Conservation (phyloP, 441 rosid genomes). For the Capsella rubella region DNA sequence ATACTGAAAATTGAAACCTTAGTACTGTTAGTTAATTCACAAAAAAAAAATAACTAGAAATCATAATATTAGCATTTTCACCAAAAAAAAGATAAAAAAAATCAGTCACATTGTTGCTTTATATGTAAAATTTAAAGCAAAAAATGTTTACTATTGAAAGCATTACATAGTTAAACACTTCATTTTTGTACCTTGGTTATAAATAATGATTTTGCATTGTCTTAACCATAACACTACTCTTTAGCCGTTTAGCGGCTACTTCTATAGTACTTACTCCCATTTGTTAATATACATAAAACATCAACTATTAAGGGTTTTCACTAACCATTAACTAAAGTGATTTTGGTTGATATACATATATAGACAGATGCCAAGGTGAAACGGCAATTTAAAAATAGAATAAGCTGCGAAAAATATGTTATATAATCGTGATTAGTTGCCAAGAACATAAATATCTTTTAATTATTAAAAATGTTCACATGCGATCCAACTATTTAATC, state of each 20-base stretch:
- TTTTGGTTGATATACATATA: background rate
- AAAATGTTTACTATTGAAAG: too few relatives aligned
- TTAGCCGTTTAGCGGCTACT: too few relatives aligned
- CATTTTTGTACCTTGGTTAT: too few relatives aligned
- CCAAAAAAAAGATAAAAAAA: too few relatives aligned
- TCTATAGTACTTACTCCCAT: background rate
- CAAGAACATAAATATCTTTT: background rate
- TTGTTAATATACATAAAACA: background rate
- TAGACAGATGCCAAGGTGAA: background rate
- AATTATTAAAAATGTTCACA: constrained; percentile 18
- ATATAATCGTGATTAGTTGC: constrained; percentile 7
- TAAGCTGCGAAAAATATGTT: background rate
- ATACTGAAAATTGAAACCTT: background rate
- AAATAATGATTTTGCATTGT: background rate
- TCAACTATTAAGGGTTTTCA: background rate
- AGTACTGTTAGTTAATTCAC: background rate
- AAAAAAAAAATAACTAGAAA: background rate
- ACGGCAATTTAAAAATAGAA: background rate
- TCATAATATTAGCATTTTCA: too few relatives aligned
- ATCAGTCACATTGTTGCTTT: too few relatives aligned
- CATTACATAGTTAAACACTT: too few relatives aligned
- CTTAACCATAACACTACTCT: background rate
- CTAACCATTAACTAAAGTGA: background rate
- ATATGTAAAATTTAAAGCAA: too few relatives aligned
- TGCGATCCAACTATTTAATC: constrained; percentile 20